Evolutionary conservation across 371 early-diverging fungal genomes (phyloP), one percentile per base, ranked within the genome.

Genomic region (Rhizopus sp.): DNA sequence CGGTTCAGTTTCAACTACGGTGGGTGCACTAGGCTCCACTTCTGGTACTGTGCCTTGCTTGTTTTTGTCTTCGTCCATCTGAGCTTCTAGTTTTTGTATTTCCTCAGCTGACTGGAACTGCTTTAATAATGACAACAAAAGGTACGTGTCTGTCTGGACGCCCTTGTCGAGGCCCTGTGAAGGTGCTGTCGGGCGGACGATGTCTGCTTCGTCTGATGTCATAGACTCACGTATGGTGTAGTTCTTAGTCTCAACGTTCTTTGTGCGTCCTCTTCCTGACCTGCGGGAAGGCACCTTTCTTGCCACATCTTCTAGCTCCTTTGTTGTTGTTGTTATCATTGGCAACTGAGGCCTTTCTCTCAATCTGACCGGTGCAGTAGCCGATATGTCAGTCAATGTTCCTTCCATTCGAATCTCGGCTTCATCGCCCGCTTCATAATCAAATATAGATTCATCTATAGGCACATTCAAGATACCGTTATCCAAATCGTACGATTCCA

Each of bases 381-480:
- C 15, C 12, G 44, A 44, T 15, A 15, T 29, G 15, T 29, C 15
- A 5, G 33, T 6, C 50, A 8, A 7, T 46, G 17, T 29, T 17
- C 29, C 29, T 16, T 7, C 30, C 5, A 29, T 46, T 16, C 29
- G 29, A 23, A 23, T 46, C 13, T 45, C 34, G 1, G 7, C 35
- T 16, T 45, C 46, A 7, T 51, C 12, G 7, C 5, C 29, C n/a
- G 33, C 31, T 6, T 55, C 32, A 35, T 51, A 55, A 9, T 51
- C 51, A 41, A 64, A 64, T 1, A 64, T 51, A 3, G 60, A 9
- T 15, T 15, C 16, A 48, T 60, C 49, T 13, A 60, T 29, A 0
- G 53, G 38, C 5, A 39, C 46, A 33, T 57, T 7, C 39, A 53
- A 53, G 12, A 50, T 60, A 10, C 46, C 53, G 6, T 50, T 40